Base-by-base conservation (phyloP, 306 rosid species). In the Fragaria iinumae region DNA sequence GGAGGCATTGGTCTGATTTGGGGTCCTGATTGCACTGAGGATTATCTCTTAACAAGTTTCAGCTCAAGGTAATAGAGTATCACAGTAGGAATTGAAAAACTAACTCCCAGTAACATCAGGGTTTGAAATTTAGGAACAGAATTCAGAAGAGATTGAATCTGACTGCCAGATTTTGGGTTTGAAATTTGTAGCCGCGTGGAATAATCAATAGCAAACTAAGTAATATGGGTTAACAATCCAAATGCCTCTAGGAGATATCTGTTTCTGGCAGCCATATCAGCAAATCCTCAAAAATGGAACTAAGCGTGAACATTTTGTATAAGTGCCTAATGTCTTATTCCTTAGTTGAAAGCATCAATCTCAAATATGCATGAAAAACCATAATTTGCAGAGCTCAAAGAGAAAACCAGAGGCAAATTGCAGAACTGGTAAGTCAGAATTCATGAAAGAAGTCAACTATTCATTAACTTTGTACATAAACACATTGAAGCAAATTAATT, bases 391-490 rank as follows among this genome's bases (percentile, higher is more conserved):
- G 0, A 53, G n/a, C 56, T 9, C 3, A 53, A 41, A 20, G 11
- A 53, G 64, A 57, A 57, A 57, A 9, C 14, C 16, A 9, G 32
- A 57, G 64, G 14, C 4, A 57, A 57, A 23, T 57, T 57, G 29
- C 17, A 11, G 34, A 57, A 57, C 16, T 23, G 34, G 27, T 43
- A 29, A 53, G 64, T 55, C 76, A 55, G 38, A 73, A 55, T 55
- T 72, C 45, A 39, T n/a, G 67, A 38, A 55, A 23, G 9, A 21
- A 21, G 76, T 73, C 48, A 55, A 73, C 4, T 16, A 2, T 8
- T 27, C 4, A 57, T 73, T 57, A 73, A 41, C 68, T 41, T 41
- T 73, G 68, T 57, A 57, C 77, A 25, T 14, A 8, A 55, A 32
- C 14, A 36, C n/a, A n/a, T n/a, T 12, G 5, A 18, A 39, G 10